phyloP scores from a whole-genome alignment of 78 protist species.

The Dictyostelium brefeldianum region DNA sequence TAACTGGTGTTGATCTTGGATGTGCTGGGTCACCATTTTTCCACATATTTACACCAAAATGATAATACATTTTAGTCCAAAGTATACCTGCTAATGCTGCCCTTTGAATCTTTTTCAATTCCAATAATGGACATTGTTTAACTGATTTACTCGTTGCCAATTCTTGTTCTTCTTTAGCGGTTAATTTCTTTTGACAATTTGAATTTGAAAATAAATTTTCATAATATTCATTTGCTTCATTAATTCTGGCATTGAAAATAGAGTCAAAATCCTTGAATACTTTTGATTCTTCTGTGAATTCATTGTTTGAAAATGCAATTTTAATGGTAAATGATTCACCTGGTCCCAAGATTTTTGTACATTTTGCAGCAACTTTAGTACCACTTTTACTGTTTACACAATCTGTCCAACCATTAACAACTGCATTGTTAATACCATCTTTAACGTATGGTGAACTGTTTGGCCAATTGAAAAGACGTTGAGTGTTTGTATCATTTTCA shows the following conservation, averaged over 20 bases:
- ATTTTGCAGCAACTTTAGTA: slow-evolving; percentile 75
- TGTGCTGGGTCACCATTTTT: slow-evolving; percentile 63
- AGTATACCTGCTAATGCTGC: slow-evolving; percentile 90
- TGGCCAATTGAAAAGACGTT: slow-evolving; percentile 51
- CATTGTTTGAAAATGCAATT: slow-evolving; percentile 34
- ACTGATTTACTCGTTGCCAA: neutral
- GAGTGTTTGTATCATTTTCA: slow-evolving; percentile 85
- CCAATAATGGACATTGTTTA: neutral
- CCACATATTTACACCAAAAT: slow-evolving; percentile 89
- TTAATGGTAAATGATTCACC: slow-evolving; percentile 58
- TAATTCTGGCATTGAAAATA: slow-evolving; percentile 14
- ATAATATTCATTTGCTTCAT: slow-evolving; percentile 85
- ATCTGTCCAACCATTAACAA: slow-evolving; percentile 65
- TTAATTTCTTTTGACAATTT: no score
- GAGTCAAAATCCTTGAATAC: slow-evolving; percentile 14
- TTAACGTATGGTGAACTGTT: slow-evolving; percentile 60
- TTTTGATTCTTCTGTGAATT: neutral
- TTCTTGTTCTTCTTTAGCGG: no score
- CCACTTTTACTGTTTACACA: slow-evolving; percentile 70
- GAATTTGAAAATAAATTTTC: neutral
- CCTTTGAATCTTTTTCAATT: slow-evolving; percentile 35
- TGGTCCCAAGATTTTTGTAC: neutral
- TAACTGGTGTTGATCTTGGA: slow-evolving; percentile 10
- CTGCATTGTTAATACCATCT: slow-evolving; percentile 83
- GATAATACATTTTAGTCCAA: slow-evolving; percentile 90